Evolutionary conservation across 2,329 filamentous ascomycete genomes (phyloP).

Genomic region (Aspergillus sp.): DNA sequence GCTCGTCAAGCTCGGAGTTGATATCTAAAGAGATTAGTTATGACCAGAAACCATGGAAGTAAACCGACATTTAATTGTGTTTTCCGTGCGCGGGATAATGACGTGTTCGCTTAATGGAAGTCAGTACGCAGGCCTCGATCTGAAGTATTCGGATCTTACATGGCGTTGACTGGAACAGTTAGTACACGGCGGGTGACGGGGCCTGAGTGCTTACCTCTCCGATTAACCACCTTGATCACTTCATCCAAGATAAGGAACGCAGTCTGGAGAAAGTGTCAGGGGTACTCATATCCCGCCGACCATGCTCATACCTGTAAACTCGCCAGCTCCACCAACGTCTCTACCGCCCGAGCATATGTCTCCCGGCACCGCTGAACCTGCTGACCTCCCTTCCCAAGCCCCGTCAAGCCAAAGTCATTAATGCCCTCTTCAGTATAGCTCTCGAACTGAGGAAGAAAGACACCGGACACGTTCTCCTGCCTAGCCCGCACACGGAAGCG

Average conservation of each 20-base stretch:
- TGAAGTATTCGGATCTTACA: constrained; percentile 46
- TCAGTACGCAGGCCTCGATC: constrained; percentile 7
- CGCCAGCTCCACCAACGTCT: constrained; percentile 88
- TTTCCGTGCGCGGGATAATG: constrained; percentile 95
- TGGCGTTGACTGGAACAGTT: constrained; percentile 67
- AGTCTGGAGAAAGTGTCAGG: constrained; percentile 47
- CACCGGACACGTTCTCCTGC: constrained; percentile 97
- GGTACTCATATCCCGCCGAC: not conserved
- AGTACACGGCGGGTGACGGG: too few species aligned
- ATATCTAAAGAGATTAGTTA: constrained; percentile 51
- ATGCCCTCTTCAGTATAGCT: constrained; percentile 79
- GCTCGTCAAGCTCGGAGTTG: constrained; percentile 94
- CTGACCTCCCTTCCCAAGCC: constrained; percentile 91
- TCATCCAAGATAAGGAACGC: constrained; percentile 97
- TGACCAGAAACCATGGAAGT: not conserved
- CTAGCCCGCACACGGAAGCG: constrained; percentile 88
- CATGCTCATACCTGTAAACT: constrained; percentile 60
- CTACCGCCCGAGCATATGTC: constrained; percentile 90
- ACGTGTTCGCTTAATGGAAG: constrained; percentile 42
- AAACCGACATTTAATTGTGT: constrained; percentile 86
- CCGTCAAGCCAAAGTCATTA: constrained; percentile 93
- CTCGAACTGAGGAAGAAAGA: constrained; percentile 87
- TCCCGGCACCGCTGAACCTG: constrained; percentile 92
- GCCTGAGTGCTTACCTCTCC: constrained; percentile 69
- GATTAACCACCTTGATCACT: constrained; percentile 98